phyloP scores from a whole-genome alignment of 371 early-diverging fungal species.

The Phascolomyces articulosus region DNA sequence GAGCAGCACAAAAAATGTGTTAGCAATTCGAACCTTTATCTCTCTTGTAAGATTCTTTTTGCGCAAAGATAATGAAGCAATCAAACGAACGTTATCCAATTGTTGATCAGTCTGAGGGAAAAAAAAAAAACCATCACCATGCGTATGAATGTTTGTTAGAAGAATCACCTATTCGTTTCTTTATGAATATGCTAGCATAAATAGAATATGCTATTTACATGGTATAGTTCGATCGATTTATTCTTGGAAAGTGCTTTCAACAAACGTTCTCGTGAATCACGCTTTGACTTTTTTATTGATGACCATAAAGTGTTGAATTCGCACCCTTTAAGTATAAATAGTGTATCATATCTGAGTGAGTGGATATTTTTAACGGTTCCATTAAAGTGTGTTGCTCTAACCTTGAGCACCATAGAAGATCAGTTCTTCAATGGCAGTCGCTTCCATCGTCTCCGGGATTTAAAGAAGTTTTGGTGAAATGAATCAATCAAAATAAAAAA shows the following conservation, averaged over 20 bases:
- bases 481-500: background rate
- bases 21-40: background rate
- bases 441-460: background rate
- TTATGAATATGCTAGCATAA: too few relatives aligned
- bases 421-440: background rate
- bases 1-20: too few relatives aligned
- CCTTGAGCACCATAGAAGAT: background rate
- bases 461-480: background rate
- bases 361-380: too few relatives aligned
- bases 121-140: too few relatives aligned
- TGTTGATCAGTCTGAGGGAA: background rate
- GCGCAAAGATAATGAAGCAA: background rate
- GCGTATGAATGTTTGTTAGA: background rate
- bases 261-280: background rate
- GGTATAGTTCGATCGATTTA: background rate
- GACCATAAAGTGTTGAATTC: background rate
- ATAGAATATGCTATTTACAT: background rate
- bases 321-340: background rate
- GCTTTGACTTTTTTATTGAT: background rate
- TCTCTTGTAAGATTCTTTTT: slow-evolving; percentile 3
- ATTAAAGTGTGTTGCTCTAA: background rate
- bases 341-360: too few relatives aligned
- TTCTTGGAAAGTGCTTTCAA: background rate
- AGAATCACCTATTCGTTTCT: too few relatives aligned
- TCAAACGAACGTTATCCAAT: background rate